Evolutionary conservation across 2,329 filamentous ascomycete species (phyloP).

Genomic region (Ophiostoma ulmi): DNA sequence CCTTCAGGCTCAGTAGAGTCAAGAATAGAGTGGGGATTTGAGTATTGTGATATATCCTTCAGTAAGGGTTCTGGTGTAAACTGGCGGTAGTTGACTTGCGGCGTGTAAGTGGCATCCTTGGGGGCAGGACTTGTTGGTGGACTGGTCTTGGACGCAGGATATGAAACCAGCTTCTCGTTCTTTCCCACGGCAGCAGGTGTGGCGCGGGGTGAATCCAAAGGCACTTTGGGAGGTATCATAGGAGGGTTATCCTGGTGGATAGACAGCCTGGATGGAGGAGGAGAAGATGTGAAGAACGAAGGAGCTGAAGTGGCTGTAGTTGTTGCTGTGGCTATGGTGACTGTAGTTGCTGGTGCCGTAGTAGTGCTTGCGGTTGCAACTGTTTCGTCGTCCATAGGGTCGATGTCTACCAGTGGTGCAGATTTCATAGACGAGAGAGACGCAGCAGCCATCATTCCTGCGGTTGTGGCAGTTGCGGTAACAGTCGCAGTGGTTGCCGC

Average conservation of each 20-base stretch:
- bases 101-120: not conserved
- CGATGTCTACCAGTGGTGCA: not conserved
- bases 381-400: not conserved
- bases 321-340: not conserved
- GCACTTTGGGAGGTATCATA: not conserved
- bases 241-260: slow-evolving; percentile 1
- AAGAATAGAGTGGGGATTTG: slow-evolving; percentile 49
- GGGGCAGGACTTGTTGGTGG: not conserved
- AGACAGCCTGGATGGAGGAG: not conserved
- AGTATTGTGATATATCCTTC: slow-evolving; percentile 61
- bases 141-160: not conserved
- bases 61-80: slow-evolving; percentile 51
- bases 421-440: not conserved
- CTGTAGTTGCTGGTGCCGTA: not conserved
- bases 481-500: slow-evolving; percentile 24
- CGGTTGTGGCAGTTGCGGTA: slow-evolving; percentile 30
- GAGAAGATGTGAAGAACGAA: not conserved
- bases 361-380: not conserved
- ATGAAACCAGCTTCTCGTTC: not conserved
- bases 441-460: slow-evolving; percentile 23
- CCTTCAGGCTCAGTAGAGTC: slow-evolving; percentile 54
- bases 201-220: not conserved
- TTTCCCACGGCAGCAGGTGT: slow-evolving; percentile 28
- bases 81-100: slow-evolving; percentile 40
- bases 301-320: not conserved